These are phyloP conservation scores for Fragosphaeria purpurea DNA, from an alignment of 2,329 filamentous ascomycete genomes.

Conservation along the genomic window DNA sequence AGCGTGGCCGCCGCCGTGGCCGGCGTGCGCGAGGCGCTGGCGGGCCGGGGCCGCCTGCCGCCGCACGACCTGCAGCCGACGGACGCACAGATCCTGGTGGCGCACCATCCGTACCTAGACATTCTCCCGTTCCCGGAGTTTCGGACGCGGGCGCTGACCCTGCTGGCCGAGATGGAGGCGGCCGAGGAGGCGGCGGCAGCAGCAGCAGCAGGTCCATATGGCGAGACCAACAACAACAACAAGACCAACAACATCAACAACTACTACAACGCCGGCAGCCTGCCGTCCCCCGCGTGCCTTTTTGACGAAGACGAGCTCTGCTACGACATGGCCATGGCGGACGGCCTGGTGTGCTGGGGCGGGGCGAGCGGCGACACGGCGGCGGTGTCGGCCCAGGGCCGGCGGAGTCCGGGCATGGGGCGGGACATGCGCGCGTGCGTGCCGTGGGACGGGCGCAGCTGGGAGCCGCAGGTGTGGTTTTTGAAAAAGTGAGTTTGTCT, in stretches of 20 bases:
- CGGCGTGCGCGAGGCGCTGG: conserved; percentile 15
- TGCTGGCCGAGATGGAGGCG: conserved; percentile 11
- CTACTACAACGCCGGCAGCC: background rate
- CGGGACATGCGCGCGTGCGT: conserved; percentile 25
- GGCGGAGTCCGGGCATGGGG: conserved; percentile 7
- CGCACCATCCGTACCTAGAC: conserved; percentile 27
- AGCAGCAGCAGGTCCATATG: background rate
- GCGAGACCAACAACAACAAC: no score
- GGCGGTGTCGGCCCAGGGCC: conserved; percentile 5
- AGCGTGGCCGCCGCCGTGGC: conserved; percentile 15
- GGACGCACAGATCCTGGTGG: conserved; percentile 22
- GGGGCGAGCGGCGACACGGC: conserved; percentile 15
- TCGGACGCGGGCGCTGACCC: conserved; percentile 20
- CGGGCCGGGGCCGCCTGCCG: conserved; percentile 5
- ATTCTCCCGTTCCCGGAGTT: conserved; percentile 24
- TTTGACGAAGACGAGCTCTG: conserved; percentile 28
- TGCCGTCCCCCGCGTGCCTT: conserved; percentile 1
- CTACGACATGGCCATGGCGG: conserved; percentile 22
- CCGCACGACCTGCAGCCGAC: conserved; percentile 22
- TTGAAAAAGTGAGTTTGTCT: conserved; percentile 22
- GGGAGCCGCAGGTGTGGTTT: conserved; percentile 35
- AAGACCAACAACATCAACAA: no score
- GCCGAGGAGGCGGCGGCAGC: conserved; percentile 3
- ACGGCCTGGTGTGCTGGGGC: conserved; percentile 29
- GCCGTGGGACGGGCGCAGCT: conserved; percentile 34